Evolutionary conservation across 169 alveolate species (phyloP).

Genomic region (Eimeria falciformis): DNA sequence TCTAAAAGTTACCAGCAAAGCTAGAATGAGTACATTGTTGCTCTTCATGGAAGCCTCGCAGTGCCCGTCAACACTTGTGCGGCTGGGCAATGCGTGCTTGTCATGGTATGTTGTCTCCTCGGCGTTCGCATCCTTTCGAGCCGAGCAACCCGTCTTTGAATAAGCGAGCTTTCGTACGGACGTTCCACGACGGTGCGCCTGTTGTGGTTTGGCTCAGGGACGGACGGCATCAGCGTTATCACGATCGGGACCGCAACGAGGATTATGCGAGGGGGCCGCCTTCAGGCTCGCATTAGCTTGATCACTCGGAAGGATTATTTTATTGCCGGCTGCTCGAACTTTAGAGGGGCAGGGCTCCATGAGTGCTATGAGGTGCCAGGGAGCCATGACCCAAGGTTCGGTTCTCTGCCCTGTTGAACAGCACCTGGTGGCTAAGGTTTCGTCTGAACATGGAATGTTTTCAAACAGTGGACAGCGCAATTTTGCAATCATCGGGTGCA

Average conservation of each 20-base stretch:
- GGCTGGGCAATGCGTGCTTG: slow-evolving; percentile 63
- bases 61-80: slow-evolving; percentile 26
- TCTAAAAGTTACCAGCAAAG: neutral
- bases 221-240: slow-evolving; percentile 28
- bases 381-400: neutral
- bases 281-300: slow-evolving; percentile 20
- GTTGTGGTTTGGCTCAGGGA: slow-evolving; percentile 57
- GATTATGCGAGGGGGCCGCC: slow-evolving; percentile 33
- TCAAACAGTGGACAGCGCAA: neutral
- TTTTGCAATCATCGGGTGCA: too few species aligned
- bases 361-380: neutral
- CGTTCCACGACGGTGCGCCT: neutral
- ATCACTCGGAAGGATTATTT: too few species aligned
- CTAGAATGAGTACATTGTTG: slow-evolving; percentile 31
- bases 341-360: neutral
- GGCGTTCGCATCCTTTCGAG: slow-evolving; percentile 4
- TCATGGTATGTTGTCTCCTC: slow-evolving; percentile 48
- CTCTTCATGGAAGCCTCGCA: slow-evolving; percentile 46
- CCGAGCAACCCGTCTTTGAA: neutral
- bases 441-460: too few species aligned
- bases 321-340: neutral
- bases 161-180: neutral
- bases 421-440: neutral
- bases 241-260: slow-evolving; percentile 46
- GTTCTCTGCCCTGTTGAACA: neutral